A percentile compares a stretch with the other conserved stretches of the same genome.
These are phyloP conservation scores for Pseudozyma sp. DNA, from an alignment of 1,284 basidiomycete genomes.

Conservation along the genomic window DNA sequence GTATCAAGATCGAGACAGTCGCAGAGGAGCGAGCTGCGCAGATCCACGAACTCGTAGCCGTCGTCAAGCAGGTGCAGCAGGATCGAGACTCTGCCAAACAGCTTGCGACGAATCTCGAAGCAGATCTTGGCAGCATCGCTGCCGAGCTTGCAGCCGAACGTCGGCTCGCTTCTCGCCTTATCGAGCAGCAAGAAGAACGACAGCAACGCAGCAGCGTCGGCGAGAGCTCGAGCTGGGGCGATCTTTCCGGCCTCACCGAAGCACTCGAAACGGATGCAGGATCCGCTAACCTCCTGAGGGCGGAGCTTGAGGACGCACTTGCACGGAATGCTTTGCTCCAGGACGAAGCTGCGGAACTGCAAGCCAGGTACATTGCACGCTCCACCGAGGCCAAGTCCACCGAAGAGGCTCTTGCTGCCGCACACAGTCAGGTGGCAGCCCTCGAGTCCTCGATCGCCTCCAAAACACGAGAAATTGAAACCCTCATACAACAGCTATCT, in stretches of 20 bases:
- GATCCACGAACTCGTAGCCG: conserved; percentile 41
- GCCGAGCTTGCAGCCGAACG: conserved; percentile 32
- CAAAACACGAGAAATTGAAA: conserved; percentile 29
- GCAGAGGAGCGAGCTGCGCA: conserved; percentile 28
- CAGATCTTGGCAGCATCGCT: conserved; percentile 26
- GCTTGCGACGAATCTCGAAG: conserved; percentile 16
- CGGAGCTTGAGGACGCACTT: conserved; percentile 17
- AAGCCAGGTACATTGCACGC: conserved; percentile 11
- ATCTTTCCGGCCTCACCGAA: conserved; percentile 9
- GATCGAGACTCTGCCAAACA: conserved; percentile 41
- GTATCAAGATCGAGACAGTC: conserved; percentile 23
- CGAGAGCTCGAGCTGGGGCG: conserved; percentile 13
- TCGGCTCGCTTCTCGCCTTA: conserved; percentile 14
- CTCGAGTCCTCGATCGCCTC: conserved; percentile 31
- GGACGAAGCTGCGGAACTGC: conserved; percentile 24
- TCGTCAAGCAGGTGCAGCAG: conserved; percentile 47
- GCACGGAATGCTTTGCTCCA: conserved; percentile 21
- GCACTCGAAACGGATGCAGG: conserved; percentile 19
- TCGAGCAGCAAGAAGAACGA: conserved; percentile 25
- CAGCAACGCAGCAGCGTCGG: conserved; percentile 7
- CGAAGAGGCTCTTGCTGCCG: conserved; percentile 26
- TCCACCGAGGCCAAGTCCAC: conserved; percentile 25
- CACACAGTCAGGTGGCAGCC: conserved; percentile 13
- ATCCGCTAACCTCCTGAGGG: conserved; percentile 3
- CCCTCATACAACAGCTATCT: conserved; percentile 16